A percentile compares a stretch with the other conserved stretches of the same genome.
These are phyloP conservation scores for Aspergillus ustus DNA, from an alignment of 2,329 filamentous ascomycete species.

Conservation along the genomic window DNA sequence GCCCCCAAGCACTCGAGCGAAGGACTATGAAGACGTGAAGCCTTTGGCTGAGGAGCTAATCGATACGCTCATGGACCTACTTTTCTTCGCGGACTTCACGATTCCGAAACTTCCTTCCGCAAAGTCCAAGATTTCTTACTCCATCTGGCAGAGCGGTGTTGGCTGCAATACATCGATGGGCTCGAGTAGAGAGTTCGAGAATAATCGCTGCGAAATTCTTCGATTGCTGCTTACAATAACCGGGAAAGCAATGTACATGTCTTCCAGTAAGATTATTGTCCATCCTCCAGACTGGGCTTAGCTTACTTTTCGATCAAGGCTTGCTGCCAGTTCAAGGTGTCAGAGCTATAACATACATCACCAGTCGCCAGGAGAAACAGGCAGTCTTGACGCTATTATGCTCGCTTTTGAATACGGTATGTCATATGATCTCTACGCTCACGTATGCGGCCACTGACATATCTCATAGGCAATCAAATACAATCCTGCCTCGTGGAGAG, in stretches of 20 bases:
- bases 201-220: conserved; percentile 87
- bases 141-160: conserved; percentile 97
- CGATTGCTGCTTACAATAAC: conserved; percentile 82
- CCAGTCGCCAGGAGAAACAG: conserved; percentile 87
- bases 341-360: conserved; percentile 84
- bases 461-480: conserved; percentile 81
- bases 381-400: conserved; percentile 87
- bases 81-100: conserved; percentile 92
- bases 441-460: conserved; percentile 14
- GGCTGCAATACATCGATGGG: conserved; percentile 89
- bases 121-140: conserved; percentile 82
- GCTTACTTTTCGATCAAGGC: conserved; percentile 39
- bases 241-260: conserved; percentile 92
- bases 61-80: conserved; percentile 82
- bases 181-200: conserved; percentile 90
- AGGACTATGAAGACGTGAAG: conserved; percentile 79
- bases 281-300: background rate
- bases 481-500: conserved; percentile 90
- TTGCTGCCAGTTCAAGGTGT: conserved; percentile 81
- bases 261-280: conserved; percentile 59
- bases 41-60: conserved; percentile 91
- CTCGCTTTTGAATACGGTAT: conserved; percentile 89
- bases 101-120: conserved; percentile 72
- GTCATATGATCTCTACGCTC: conserved; percentile 36
- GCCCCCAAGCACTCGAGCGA: conserved; percentile 47